Base-by-base conservation (phyloP, 2,329 filamentous ascomycete species). In the Leptodontidium sp. region DNA sequence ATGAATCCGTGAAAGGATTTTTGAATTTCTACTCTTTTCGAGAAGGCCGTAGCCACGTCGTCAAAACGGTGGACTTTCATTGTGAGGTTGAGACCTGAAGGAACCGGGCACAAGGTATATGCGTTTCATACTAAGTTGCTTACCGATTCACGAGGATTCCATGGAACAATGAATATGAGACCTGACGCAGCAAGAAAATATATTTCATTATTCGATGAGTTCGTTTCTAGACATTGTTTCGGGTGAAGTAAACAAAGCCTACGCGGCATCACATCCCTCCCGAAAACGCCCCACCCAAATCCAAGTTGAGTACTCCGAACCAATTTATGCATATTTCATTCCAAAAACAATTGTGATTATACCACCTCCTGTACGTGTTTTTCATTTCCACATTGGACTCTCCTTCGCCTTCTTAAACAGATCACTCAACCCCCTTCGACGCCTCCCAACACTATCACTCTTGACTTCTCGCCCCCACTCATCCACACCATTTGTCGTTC, bases 351-450 rank as follows among this genome's bases (percentile, higher is more conserved):
- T 3, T 6, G 29, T 6, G 1, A 32, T 32, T 3, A 32, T 6
- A 32, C 29, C 29, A 6, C 29, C 4, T 1, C 6, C 3, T 32
- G 29, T 32, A 32, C 6, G 4, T 4, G 6, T 6, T 3, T 4
- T 32, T 58, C 9, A 58, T 12, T 40, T 38, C 55, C 55, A 58
- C 1, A 58, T 40, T n/a, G 55, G 32, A 58, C 35, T 64, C 14
- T 66, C 61, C 14, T 65, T 67, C n/a, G 32, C 57, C 26, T 65
- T 59, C 59, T 58, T 69, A 12, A 69, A 69, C 1, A 69, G 17
- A 11, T 50, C 65, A 58, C 68, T 62, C 32, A 69, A 67, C 6
- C 61, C 68, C 32, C 62, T 67, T 35, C 58, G 64, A 26, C 53
- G 62, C 24, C 65, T 65, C 17, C 63, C 59, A 1, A 7, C 55